Evolutionary conservation across 345 rosid species (phyloP), one percentile per base, ranked within the genome.

Genomic region (Lumnitzera littorea): DNA sequence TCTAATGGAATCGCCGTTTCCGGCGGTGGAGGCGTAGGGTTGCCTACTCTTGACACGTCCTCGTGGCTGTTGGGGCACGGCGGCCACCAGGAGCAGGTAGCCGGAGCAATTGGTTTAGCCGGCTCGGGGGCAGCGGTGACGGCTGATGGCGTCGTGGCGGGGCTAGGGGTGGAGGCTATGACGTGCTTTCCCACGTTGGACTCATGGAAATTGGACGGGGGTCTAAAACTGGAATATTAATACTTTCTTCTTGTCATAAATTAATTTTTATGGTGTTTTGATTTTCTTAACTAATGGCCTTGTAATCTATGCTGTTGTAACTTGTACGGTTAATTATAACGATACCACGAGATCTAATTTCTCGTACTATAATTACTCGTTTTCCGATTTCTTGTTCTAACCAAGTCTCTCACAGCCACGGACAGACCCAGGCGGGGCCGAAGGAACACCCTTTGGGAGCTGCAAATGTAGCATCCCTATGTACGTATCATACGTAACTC

Each of bases 161-260:
- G 67, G 6, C 29, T 60, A 13, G 87, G 80, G n/a, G 76, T 67
- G 43, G 82, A 76, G 23, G 50, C 67, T 15, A 67, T 70, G 16
- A 62, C 85, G 0, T 61, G 50, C 67, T 91, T 85, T 56, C 96
- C 96, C 4, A 88, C 94, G 13, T 80, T 87, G 10, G 97, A 85
- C 49, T 91, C 96, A 8, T 85, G 96, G 92, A 87, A 79, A 68
- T 36, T 12, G 27, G 60, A 43, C 36, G 48, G 41, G 15, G 27
- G 11, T 57, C 4, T 57, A 46, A 5, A 41, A 12, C 43, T 36
- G 43, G 43, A 36, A 7, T 36, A 57, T 57, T 6, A 48, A 57
- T 41, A 17, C 14, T 6, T 57, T 31, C 7, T 20, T 20, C 0
- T 20, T 20, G 20, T 20, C 20, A 20, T 20, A 20, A 20, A 20